Evolutionary conservation across 208 protist genomes (phyloP), one percentile per base, ranked within the genome.

Genomic region (Leishmania amazonensis): DNA sequence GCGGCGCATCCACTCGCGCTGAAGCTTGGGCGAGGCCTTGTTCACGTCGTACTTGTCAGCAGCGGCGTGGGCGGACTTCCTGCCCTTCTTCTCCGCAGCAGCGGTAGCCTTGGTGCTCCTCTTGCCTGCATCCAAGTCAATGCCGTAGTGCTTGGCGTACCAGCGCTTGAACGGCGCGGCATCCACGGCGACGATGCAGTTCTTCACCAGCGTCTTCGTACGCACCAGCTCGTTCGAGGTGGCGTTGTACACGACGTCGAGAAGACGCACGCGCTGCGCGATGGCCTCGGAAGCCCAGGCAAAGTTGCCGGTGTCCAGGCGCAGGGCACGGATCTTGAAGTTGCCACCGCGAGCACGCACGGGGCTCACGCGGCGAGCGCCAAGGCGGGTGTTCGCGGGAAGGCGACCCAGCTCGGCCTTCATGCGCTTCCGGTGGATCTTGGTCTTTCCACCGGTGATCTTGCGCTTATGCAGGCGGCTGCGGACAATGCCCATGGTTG

Each of bases 191-290:
- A 99, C 95, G 86, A 99, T 99, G 86, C 94, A 93, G 92, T 94
- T 96, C 98, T 99, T 99, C 76, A 99, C 99, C 28, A 99, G 95
- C 72, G 99, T 99, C 94, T 99, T 99, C 67, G 99, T 99, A 86
- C 99, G 98, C 64, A 99, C 99, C 53, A 99, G 96, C 96, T 99
- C 99, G 96, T 99, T 99, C 89, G 98, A 99, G 24, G 99, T 98
- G 64, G 99, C 98, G 92, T 99, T 99, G 98, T 99, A 99, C 71
- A 99, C 99, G n/a, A 99, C 99, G 82, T 99, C 97, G 68, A 99
- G 79, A 82, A 99, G 99, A 83, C 98, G 96, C 73, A 94, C 94
- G 86, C 98, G 98, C 82, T 95, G 91, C 76, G 98, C 94, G 75
- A 91, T 89, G 79, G 91, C 88, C 87, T 98, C 93, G 68, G 93